Conservation (phyloP, 306 rosid genomes). For the Acacia melanoxylon region DNA sequence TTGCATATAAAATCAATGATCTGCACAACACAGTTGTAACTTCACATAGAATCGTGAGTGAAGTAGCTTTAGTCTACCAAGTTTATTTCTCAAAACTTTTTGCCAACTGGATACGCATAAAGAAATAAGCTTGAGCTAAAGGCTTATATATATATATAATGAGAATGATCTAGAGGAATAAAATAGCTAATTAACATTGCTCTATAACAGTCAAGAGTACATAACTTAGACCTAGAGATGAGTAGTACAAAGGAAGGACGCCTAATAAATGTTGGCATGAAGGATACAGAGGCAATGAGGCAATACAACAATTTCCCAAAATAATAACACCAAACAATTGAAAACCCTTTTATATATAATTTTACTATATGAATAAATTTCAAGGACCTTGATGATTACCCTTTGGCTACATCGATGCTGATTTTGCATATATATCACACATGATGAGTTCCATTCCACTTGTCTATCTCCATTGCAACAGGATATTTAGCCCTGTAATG, state of each 20-base stretch:
- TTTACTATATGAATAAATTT: constrained; percentile 18
- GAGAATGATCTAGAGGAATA: not conserved
- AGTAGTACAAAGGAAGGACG: not conserved
- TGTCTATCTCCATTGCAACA: not conserved
- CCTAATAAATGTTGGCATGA: not conserved
- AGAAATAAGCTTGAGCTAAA: constrained; percentile 1
- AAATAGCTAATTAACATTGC: not conserved
- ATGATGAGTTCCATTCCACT: not conserved
- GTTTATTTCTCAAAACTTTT: not conserved
- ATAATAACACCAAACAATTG: constrained; percentile 22
- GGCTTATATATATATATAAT: constrained; percentile 3
- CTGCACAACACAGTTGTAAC: not conserved
- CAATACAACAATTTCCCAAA: constrained; percentile 28
- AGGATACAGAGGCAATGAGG: constrained; percentile 3
- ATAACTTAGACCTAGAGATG: not conserved
- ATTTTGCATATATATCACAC: not conserved
- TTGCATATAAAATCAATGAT: not conserved
- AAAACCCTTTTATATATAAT: constrained; percentile 24
- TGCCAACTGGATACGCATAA: constrained; percentile 7
- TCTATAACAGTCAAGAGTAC: not conserved
- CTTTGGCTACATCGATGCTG: constrained; percentile 1
- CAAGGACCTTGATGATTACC: not conserved
- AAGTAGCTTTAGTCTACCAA: not conserved
- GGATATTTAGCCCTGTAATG: not conserved
- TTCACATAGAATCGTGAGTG: not conserved